These are phyloP conservation scores for Moringa oleifera DNA, from an alignment of 345 rosid genomes.

Conservation along the genomic window DNA sequence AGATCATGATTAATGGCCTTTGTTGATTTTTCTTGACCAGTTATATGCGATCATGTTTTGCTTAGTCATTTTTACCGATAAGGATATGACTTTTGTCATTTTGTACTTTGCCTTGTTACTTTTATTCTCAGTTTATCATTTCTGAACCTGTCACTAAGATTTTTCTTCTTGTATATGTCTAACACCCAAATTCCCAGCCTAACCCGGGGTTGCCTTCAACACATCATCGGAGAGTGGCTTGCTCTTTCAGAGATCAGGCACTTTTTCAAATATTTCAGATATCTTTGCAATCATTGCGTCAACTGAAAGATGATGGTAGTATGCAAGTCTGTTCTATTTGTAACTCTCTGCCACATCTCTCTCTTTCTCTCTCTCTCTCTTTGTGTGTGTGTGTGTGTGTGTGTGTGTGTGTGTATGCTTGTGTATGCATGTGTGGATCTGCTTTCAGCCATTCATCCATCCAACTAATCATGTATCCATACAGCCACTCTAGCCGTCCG, in stretches of 20 bases:
- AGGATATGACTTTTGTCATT: background rate
- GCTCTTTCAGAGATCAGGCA: constrained; percentile 90
- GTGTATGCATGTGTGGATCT: no score
- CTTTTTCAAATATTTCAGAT: constrained; percentile 92
- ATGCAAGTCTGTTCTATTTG: background rate
- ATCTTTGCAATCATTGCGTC: constrained; percentile 78
- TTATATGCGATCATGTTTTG: no score
- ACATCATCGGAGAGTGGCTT: constrained; percentile 85
- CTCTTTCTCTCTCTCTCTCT: background rate
- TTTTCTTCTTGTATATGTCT: constrained; percentile 16
- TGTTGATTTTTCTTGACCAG: background rate
- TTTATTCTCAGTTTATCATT: background rate
- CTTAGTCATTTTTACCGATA: background rate
- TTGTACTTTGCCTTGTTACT: background rate
- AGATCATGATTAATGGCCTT: no score
- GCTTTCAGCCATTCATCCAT: no score
- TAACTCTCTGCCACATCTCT: background rate
- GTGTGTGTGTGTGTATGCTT: background rate
- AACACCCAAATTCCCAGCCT: constrained; percentile 41
- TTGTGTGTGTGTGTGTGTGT: background rate
- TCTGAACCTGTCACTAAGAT: constrained; percentile 20
- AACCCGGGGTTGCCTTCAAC: constrained; percentile 78
- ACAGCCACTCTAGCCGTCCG: no score
- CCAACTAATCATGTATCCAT: no score
- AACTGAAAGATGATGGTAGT: constrained; percentile 92